Evolutionary conservation across 2,329 filamentous ascomycete species (phyloP).

Genomic region (Pleurostoma richardsiae): DNA sequence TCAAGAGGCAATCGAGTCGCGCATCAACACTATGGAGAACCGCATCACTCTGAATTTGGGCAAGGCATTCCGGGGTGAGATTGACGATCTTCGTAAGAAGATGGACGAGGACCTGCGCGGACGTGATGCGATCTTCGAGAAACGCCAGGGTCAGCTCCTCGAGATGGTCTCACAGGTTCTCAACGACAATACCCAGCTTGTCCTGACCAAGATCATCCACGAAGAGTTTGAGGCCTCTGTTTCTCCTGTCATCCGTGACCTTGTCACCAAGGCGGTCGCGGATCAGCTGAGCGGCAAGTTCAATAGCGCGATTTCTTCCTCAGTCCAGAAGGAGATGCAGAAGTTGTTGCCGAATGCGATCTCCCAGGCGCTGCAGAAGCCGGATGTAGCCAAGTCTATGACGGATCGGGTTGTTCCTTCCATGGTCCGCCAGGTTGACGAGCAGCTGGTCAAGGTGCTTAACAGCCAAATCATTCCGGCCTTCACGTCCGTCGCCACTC

Average conservation of each 20-base stretch:
- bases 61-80: constrained; percentile 3
- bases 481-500: constrained; percentile 58
- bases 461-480: constrained; percentile 61
- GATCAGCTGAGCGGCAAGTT: constrained; percentile 68
- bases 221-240: constrained; percentile 71
- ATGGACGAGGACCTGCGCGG: constrained; percentile 59
- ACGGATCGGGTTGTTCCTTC: constrained; percentile 66
- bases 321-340: constrained; percentile 70
- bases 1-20: constrained; percentile 43
- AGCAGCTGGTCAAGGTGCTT: constrained; percentile 58
- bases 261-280: constrained; percentile 63
- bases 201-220: constrained; percentile 70
- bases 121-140: constrained; percentile 46
- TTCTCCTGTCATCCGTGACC: constrained; percentile 66
- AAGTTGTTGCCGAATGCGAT: constrained; percentile 63
- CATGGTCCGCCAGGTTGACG: constrained; percentile 64
- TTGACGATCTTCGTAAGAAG: constrained; percentile 4
- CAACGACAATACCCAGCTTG: constrained; percentile 62
- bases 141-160: constrained; percentile 48
- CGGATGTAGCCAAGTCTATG: constrained; percentile 67
- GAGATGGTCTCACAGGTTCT: constrained; percentile 56
- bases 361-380: constrained; percentile 64
- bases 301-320: constrained; percentile 58
- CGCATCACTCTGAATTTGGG: constrained; percentile 27
- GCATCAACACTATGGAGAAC: constrained; percentile 50